Evolutionary conservation across 306 rosid species (phyloP).

Genomic region (Castanospermum australe): DNA sequence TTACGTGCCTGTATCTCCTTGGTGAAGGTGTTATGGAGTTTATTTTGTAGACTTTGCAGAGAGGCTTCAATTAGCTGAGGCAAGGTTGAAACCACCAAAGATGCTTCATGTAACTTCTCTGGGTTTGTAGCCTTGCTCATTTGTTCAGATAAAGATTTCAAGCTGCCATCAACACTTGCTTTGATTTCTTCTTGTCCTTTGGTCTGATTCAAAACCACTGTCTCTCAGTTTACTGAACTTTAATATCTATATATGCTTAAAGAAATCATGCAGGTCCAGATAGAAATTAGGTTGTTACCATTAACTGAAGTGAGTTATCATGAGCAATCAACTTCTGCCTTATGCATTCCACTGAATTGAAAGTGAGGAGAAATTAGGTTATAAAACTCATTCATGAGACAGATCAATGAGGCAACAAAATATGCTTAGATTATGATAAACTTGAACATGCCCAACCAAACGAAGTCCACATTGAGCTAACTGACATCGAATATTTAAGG

Average conservation of each 20-base stretch:
- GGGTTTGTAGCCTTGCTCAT: conserved; percentile 43
- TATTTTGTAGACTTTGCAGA: conserved; percentile 50
- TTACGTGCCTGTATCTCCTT: conserved; percentile 74
- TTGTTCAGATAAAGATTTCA: conserved; percentile 66
- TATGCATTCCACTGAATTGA: conserved; percentile 62
- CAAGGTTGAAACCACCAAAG: conserved; percentile 59
- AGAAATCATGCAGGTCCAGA: conserved; percentile 23
- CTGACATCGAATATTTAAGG: background rate
- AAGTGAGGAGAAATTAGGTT: conserved; percentile 20
- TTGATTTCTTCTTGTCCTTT: conserved; percentile 79
- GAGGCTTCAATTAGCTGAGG: conserved; percentile 66
- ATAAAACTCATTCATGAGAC: background rate
- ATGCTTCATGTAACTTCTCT: conserved; percentile 69
- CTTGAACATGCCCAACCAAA: background rate
- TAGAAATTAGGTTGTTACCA: conserved; percentile 53
- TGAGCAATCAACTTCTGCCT: conserved; percentile 76
- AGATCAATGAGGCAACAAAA: background rate
- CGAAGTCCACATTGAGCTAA: background rate
- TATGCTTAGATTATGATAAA: conserved; percentile 1
- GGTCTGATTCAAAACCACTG: conserved; percentile 51
- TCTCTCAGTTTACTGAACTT: conserved; percentile 28
- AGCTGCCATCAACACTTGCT: conserved; percentile 63
- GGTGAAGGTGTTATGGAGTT: conserved; percentile 45
- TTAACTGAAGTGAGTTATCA: conserved; percentile 61
- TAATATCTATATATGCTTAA: conserved; percentile 20